A percentile compares a stretch with the other conserved stretches of the same genome.
phyloP scores from a whole-genome alignment of 257 asterid species.

The Euphrasia confusa region DNA sequence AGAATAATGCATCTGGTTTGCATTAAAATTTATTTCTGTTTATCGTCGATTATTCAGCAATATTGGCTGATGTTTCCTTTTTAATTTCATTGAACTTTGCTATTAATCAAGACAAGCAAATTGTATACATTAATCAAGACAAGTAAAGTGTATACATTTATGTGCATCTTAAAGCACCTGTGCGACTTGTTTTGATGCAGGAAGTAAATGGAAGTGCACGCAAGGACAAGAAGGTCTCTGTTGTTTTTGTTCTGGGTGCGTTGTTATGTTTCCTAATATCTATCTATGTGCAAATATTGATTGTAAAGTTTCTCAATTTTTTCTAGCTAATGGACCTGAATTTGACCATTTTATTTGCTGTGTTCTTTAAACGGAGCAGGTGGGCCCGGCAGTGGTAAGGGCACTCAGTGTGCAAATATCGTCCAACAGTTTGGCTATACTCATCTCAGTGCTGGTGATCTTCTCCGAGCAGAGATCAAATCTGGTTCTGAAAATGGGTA shows the following conservation, averaged over 20 bases:
- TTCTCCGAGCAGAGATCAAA: conserved; percentile 81
- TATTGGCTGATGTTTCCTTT: no score
- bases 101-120: no score
- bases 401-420: conserved; percentile 89
- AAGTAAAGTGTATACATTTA: neutral
- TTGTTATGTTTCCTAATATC: conserved; percentile 6
- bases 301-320: neutral
- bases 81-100: no score
- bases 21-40: no score
- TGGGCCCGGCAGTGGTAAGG: conserved; percentile 99
- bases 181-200: conserved; percentile 33
- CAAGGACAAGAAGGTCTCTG: conserved; percentile 43
- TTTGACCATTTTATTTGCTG: conserved; percentile 1
- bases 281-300: neutral
- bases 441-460: conserved; percentile 98
- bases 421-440: conserved; percentile 79
- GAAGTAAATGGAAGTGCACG: conserved; percentile 40
- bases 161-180: neutral
- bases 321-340: neutral
- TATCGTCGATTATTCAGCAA: no score
- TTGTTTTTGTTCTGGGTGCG: conserved; percentile 78
- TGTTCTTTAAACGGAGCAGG: conserved; percentile 42
- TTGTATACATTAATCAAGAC: neutral
- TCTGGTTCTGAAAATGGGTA: conserved; percentile 69
- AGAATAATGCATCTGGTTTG: no score